These are phyloP conservation scores for Phellopilus nigrolimitatus DNA, from an alignment of 1,284 basidiomycete species.

Conservation along the genomic window DNA sequence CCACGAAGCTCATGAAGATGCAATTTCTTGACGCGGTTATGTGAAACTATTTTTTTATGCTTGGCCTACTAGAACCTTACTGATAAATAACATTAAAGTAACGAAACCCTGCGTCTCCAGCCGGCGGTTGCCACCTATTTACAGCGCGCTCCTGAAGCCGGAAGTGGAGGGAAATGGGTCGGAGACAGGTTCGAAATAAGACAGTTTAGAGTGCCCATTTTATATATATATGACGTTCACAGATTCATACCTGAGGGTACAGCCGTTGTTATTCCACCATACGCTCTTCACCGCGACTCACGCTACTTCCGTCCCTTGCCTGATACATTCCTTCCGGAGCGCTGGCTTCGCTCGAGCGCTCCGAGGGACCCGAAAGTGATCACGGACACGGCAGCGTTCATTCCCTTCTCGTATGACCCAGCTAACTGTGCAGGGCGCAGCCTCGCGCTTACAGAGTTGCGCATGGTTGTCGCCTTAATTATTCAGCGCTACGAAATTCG, in stretches of 20 bases:
- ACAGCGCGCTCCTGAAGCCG: constrained; percentile 15
- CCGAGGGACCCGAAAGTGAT: not conserved
- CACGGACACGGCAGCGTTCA: constrained; percentile 33
- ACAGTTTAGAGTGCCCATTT: too few species aligned
- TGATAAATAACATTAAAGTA: too few species aligned
- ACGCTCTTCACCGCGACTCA: constrained; percentile 38
- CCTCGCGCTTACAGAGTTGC: constrained; percentile 31
- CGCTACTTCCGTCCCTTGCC: constrained; percentile 36
- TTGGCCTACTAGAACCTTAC: too few species aligned
- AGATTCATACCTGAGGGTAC: too few species aligned
- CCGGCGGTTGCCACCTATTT: constrained; percentile 12
- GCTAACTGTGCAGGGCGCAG: constrained; percentile 33
- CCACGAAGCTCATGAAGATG: too few species aligned
- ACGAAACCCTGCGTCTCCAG: too few species aligned
- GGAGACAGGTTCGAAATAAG: too few species aligned
- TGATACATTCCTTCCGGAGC: constrained; percentile 38
- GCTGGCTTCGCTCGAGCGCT: constrained; percentile 31
- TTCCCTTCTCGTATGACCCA: constrained; percentile 30
- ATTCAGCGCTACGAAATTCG: too few species aligned
- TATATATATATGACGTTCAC: too few species aligned
- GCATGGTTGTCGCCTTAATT: constrained; percentile 25
- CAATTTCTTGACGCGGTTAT: too few species aligned
- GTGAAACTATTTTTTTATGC: too few species aligned
- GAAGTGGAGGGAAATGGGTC: constrained; percentile 8
- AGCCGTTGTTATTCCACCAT: too few species aligned